A percentile compares a stretch with the other conserved stretches of the same genome.
Evolutionary conservation across 2,329 filamentous ascomycete species (phyloP).

Genomic region (Mariannaea elegans): DNA sequence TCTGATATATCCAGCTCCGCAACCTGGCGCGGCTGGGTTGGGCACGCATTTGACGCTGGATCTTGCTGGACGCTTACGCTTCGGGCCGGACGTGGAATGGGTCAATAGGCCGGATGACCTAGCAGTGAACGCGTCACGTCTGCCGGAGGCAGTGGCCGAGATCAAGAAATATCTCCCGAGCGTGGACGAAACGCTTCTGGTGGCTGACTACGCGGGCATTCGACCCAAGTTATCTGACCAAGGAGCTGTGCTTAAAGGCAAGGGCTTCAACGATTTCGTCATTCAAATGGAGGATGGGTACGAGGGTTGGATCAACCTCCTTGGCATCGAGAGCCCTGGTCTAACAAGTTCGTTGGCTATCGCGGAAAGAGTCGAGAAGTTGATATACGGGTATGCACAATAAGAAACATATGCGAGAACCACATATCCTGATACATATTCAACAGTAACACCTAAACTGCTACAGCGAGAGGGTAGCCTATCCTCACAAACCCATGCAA

Average conservation of each 20-base stretch:
- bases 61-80: constrained; percentile 82
- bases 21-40: constrained; percentile 82
- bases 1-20: constrained; percentile 87
- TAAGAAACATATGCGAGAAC: background rate
- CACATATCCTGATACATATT: background rate
- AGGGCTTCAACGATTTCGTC: constrained; percentile 84
- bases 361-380: constrained; percentile 73
- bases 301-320: constrained; percentile 84
- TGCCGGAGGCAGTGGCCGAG: constrained; percentile 74
- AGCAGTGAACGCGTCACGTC: constrained; percentile 68
- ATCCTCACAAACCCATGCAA: constrained; percentile 21
- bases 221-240: constrained; percentile 78
- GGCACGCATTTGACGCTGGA: constrained; percentile 96
- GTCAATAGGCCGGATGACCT: constrained; percentile 76
- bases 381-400: constrained; percentile 54
- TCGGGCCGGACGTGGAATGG: constrained; percentile 97
- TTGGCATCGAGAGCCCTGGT: constrained; percentile 94
- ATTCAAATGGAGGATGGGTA: constrained; percentile 81
- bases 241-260: constrained; percentile 68
- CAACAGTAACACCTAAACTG: constrained; percentile 6
- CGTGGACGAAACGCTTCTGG: constrained; percentile 72
- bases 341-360: constrained; percentile 89
- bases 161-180: constrained; percentile 83
- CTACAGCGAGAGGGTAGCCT: constrained; percentile 21
- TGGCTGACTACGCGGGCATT: constrained; percentile 90